Evolutionary conservation across 371 early-diverging fungal genomes (phyloP).

Genomic region (Mucor indicus): DNA sequence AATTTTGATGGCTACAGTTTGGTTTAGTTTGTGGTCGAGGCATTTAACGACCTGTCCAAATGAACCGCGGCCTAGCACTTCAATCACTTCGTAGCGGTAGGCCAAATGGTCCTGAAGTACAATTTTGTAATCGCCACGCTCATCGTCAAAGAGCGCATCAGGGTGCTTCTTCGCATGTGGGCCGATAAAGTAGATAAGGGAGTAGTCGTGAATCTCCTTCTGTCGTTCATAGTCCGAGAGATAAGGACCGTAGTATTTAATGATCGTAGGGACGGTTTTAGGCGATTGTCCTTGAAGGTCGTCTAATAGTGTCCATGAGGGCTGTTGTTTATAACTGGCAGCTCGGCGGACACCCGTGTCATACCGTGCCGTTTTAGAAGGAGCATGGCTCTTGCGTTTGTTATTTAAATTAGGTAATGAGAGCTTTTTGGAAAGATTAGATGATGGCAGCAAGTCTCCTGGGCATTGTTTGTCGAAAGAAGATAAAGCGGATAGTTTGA

Average conservation of each 20-base stretch:
- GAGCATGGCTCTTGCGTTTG: slow-evolving; percentile 3
- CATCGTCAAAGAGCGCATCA: slow-evolving; percentile 63
- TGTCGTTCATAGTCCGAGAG: slow-evolving; percentile 76
- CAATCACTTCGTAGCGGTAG: slow-evolving; percentile 81
- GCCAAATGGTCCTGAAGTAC: slow-evolving; percentile 73
- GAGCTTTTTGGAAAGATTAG: neutral
- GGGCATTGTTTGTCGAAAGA: neutral
- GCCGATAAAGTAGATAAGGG: slow-evolving; percentile 82
- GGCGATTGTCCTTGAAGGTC: slow-evolving; percentile 25
- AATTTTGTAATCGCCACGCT: slow-evolving; percentile 79
- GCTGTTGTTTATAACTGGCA: neutral
- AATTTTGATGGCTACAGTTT: slow-evolving; percentile 81
- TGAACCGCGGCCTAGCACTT: slow-evolving; percentile 83
- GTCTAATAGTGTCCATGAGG: too few relatives aligned
- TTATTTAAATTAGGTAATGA: neutral
- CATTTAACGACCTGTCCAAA: slow-evolving; percentile 92
- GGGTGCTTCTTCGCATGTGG: slow-evolving; percentile 50
- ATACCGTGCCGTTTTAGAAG: neutral
- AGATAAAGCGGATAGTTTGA: neutral
- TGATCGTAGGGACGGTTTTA: slow-evolving; percentile 27
- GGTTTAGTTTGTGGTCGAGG: slow-evolving; percentile 71
- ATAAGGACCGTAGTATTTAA: slow-evolving; percentile 31
- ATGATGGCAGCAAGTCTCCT: too few relatives aligned
- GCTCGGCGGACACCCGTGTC: slow-evolving; percentile 2
- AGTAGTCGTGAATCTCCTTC: slow-evolving; percentile 71